Evolutionary conservation across 768 basidiomycete genomes (phyloP), one percentile per base, ranked within the genome.

Genomic region (Boletus reticulatus): DNA sequence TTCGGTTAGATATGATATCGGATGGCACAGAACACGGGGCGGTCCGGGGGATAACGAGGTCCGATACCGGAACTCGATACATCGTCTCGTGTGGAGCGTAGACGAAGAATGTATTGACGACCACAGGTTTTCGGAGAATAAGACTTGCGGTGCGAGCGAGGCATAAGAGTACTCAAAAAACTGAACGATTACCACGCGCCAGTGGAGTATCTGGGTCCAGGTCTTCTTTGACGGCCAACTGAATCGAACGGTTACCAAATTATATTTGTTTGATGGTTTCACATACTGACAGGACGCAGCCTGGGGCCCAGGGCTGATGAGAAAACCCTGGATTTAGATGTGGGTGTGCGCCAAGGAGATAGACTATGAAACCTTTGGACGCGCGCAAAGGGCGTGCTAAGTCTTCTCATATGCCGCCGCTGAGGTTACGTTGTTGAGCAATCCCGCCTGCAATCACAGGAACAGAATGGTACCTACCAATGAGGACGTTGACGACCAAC

Each of bases 311-410:
- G 62, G 67, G 55, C 43, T 56, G 62, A 59, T 57, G 57, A 46
- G 27, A 56, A 68, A 58, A 62, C 62, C 67, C 66, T 60, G 46
- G 42, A 64, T 55, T 52, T 38, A 43, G 51, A 44, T 57, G 60
- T 67, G 54, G 47, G 37, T 46, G 56, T 43, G 50, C 60, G 46
- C 54, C 48, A 53, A 56, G 45, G 48, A 53, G 29, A 37, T 6
- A 43, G 39, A 53, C 51, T 47, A 57, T 57, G 59, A 63, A 59
- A 63, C 48, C 34, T 60, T 50, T 56, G 50, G 58, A 56, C 67
- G 62, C 55, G 50, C 64, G 60, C 67, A 69, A 70, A 62, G 57
- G 66, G 67, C 68, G 62, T 69, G 67, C 60, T 48, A 55, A 39
- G 43, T 38, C 60, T 65, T 52, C 60, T 55, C 44, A n/a, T 57